A percentile compares a stretch with the other conserved stretches of the same genome.
Evolutionary conservation across 1,139 yeast species (phyloP).

Genomic region (Zhuliangozyma blackwelliae): DNA sequence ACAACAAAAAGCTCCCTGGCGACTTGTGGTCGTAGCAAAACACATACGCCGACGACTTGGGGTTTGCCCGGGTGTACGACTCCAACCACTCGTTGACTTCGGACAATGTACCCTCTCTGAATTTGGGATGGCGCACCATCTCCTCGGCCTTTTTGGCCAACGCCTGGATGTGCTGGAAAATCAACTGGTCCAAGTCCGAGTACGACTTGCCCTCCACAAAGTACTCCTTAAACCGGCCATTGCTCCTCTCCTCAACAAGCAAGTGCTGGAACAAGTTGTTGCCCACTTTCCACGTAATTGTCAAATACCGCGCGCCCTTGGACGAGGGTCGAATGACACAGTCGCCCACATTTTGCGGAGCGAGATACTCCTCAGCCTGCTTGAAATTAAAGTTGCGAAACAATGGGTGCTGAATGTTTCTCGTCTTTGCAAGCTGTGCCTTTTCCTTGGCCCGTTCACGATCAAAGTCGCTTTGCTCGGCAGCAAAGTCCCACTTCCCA

Average conservation of each 20-base stretch:
- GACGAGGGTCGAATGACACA: constrained; percentile 94
- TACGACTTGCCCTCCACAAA: constrained; percentile 68
- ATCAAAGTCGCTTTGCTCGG: constrained; percentile 65
- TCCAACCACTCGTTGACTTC: constrained; percentile 88
- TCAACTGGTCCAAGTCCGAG: constrained; percentile 88
- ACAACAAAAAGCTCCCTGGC: constrained; percentile 86
- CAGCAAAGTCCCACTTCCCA: constrained; percentile 76
- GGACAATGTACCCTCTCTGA: constrained; percentile 72
- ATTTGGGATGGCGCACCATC: constrained; percentile 83
- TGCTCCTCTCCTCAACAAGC: constrained; percentile 68
- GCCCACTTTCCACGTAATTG: constrained; percentile 95
- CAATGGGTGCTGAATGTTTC: constrained; percentile 88
- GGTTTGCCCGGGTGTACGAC: constrained; percentile 86
- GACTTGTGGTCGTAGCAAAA: constrained; percentile 87
- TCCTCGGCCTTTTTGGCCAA: constrained; percentile 82
- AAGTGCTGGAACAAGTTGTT: constrained; percentile 89
- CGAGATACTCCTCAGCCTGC: constrained; percentile 92
- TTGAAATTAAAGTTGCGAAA: constrained; percentile 77
- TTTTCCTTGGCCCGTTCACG: constrained; percentile 57
- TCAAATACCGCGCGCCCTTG: constrained; percentile 79
- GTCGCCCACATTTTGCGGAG: constrained; percentile 86
- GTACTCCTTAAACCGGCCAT: constrained; percentile 56
- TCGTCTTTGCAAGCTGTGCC: constrained; percentile 49
- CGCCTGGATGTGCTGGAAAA: constrained; percentile 83
- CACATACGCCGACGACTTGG: constrained; percentile 84